Evolutionary conservation across 2,329 filamentous ascomycete species (phyloP), one percentile per base, ranked within the genome.

Genomic region (Allantophomopsis cytisporea): DNA sequence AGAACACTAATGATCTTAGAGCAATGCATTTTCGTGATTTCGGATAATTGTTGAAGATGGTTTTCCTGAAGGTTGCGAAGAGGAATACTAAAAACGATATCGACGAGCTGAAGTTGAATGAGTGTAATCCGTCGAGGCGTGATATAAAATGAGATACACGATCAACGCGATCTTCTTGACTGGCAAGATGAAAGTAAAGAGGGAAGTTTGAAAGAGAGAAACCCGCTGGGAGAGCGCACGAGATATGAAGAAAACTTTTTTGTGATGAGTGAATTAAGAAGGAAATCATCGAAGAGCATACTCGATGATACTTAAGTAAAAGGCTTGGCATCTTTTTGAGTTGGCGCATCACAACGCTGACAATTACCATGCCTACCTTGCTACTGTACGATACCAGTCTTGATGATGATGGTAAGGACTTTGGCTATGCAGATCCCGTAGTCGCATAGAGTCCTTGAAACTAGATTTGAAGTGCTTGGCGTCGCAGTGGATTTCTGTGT

Each of bases 81-180:
- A n/a, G 6, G 28, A 18, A n/a, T 21, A 38, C 21, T 38, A 18
- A 36, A 34, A 34, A n/a, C 31, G 17, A 12, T 31, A 31, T 15
- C 14, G 36, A 18, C 30, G 40, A 31, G 35, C 17, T 40, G 32
- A 18, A 21, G 32, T 32, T 36, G 37, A 40, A 42, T 31, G 16
- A 35, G 33, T 36, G 40, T 36, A 33, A 31, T 39, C 37, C 37
- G 40, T 40, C 32, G 38, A 42, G 40, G 40, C 20, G 31, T 35
- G 31, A 20, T 20, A 36, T 38, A 33, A 32, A 42, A 39, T 28
- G 17, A 40, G 39, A 43, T 40, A 31, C 41, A 43, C 41, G 41
- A 17, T 43, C 41, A 37, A 43, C 41, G 41, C 23, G 36, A 38
- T 43, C 41, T 41, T 28, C 35, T 43, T 40, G 41, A 41, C 41